Conservation (phyloP, 768 basidiomycete genomes). For the Lepiota venenata region DNA sequence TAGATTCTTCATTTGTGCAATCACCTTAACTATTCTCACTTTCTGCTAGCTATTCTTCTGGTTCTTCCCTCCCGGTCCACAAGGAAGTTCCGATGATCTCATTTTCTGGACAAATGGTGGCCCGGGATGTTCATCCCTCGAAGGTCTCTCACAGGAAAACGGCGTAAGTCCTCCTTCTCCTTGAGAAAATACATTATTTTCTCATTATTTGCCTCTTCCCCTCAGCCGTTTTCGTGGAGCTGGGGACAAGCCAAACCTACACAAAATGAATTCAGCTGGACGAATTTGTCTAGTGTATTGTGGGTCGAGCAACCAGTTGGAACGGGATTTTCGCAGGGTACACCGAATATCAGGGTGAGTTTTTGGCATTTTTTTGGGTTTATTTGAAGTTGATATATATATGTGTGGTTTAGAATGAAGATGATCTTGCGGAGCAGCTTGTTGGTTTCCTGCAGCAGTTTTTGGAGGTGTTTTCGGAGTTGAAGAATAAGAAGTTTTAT, state of each 20-base stretch:
- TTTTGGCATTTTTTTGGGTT: no score
- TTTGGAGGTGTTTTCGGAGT: slow-evolving; percentile 66
- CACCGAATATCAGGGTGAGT: slow-evolving; percentile 56
- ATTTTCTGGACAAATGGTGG: slow-evolving; percentile 86
- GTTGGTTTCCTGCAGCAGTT: slow-evolving; percentile 73
- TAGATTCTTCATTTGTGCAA: no score
- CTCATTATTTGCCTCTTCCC: no score
- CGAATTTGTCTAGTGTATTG: slow-evolving; percentile 70
- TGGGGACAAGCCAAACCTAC: slow-evolving; percentile 62
- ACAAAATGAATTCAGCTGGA: slow-evolving; percentile 70
- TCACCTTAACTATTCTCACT: no score
- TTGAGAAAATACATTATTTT: no score
- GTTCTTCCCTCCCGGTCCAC: slow-evolving; percentile 78
- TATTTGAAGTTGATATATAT: no score
- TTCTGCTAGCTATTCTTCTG: slow-evolving; percentile 68
- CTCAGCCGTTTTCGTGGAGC: slow-evolving; percentile 65
- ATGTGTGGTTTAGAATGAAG: slow-evolving; percentile 34
- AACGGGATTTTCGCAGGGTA: slow-evolving; percentile 73
- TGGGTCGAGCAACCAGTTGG: slow-evolving; percentile 82
- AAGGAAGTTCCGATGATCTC: slow-evolving; percentile 68
- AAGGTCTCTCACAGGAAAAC: slow-evolving; percentile 72
- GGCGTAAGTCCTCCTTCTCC: slow-evolving; percentile 54
- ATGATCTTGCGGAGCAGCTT: slow-evolving; percentile 44
- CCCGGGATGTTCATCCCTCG: slow-evolving; percentile 73
- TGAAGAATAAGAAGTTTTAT: slow-evolving; percentile 71